Evolutionary conservation across 129 eudicot species (phyloP).

Genomic region (Centaurea solstitialis): DNA sequence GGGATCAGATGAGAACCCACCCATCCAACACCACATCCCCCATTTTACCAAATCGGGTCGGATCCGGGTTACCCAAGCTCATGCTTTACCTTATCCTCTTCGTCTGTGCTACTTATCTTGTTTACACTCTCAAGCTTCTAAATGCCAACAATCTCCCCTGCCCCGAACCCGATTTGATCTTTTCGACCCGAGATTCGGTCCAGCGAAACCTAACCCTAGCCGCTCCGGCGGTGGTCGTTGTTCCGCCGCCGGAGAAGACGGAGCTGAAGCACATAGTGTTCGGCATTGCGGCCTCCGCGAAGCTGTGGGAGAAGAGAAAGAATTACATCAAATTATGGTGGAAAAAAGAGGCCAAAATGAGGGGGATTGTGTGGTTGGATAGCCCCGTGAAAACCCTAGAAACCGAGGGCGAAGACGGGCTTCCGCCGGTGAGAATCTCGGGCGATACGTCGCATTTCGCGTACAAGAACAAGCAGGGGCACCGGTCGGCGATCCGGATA

Average conservation of each 20-base stretch:
- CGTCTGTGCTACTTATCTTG: slow-evolving; percentile 67
- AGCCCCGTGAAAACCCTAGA: slow-evolving; percentile 39
- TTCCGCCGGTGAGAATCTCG: slow-evolving; percentile 73
- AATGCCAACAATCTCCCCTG: slow-evolving; percentile 26
- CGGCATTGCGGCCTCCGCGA: slow-evolving; percentile 92
- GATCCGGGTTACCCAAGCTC: slow-evolving; percentile 45
- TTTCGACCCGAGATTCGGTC: slow-evolving; percentile 18
- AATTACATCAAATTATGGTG: slow-evolving; percentile 90
- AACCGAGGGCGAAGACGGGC: slow-evolving; percentile 43
- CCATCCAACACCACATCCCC: slow-evolving; percentile 12
- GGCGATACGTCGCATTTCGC: slow-evolving; percentile 65
- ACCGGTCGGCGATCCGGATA: slow-evolving; percentile 90
- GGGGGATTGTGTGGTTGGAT: slow-evolving; percentile 92
- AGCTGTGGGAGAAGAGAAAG: slow-evolving; percentile 70
- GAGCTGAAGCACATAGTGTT: slow-evolving; percentile 73
- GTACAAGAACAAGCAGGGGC: slow-evolving; percentile 79
- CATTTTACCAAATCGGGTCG: slow-evolving; percentile 36
- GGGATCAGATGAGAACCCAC: slow-evolving; percentile 38
- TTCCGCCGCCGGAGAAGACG: slow-evolving; percentile 38
- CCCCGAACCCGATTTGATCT: slow-evolving; percentile 31
- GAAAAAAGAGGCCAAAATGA: slow-evolving; percentile 60
- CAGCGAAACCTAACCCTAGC: slow-evolving; percentile 21
- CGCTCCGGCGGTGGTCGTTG: not conserved
- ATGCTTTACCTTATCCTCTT: slow-evolving; percentile 64
- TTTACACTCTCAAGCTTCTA: slow-evolving; percentile 73